Conservation (phyloP, 1,139 yeast genomes). For the Kluyveromyces sp. region DNA sequence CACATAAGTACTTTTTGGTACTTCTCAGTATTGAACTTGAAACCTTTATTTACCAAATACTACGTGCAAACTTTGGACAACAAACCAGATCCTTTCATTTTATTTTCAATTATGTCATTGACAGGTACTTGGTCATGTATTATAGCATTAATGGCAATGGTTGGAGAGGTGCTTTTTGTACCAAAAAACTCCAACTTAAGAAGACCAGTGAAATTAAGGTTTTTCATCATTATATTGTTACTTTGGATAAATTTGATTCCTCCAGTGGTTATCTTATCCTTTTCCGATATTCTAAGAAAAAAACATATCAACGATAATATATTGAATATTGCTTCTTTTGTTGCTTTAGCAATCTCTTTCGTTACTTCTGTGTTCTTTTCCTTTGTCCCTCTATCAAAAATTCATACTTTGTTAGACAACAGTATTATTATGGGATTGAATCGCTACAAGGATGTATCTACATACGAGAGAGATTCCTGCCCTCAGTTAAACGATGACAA, state of each 20-base stretch:
- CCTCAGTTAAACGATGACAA: background rate
- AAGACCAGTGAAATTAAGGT: conserved; percentile 31
- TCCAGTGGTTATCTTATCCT: background rate
- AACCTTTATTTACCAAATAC: conserved; percentile 45
- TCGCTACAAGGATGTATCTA: no score
- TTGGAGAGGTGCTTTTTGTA: conserved; percentile 41
- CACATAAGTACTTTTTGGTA: conserved; percentile 56
- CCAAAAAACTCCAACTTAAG: conserved; percentile 54
- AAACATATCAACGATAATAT: background rate
- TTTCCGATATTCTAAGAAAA: background rate
- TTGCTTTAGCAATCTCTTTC: conserved; percentile 41
- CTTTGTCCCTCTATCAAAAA: conserved; percentile 35
- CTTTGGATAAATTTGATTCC: conserved; percentile 1
- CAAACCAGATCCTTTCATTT: conserved; percentile 41
- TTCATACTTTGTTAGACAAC: conserved; percentile 21
- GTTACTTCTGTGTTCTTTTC: conserved; percentile 39
- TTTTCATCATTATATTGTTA: conserved; percentile 23
- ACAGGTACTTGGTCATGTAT: conserved; percentile 44
- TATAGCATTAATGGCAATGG: conserved; percentile 37
- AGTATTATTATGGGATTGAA: background rate
- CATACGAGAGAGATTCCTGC: no score
- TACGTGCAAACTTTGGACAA: conserved; percentile 41
- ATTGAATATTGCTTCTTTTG: conserved; percentile 28
- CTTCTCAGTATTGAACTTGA: conserved; percentile 46
- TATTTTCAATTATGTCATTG: conserved; percentile 42